A percentile compares a stretch with the other conserved stretches of the same genome.
Evolutionary conservation across 345 rosid genomes (phyloP).

Genomic region (Pseudoturritis turrita): DNA sequence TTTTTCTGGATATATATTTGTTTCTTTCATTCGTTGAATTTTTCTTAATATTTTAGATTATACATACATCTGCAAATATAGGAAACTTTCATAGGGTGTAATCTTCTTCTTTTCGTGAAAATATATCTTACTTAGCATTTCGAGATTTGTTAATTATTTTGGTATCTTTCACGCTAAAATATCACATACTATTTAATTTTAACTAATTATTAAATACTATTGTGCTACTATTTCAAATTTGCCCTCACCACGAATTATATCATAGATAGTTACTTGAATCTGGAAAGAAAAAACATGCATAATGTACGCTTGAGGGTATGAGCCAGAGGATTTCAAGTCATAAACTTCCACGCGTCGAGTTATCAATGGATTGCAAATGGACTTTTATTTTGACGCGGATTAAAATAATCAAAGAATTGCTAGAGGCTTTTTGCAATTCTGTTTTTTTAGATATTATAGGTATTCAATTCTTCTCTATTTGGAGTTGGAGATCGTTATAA

Average conservation of each 20-base stretch:
- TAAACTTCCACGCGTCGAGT: not conserved
- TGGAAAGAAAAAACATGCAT: not conserved
- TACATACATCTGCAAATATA: slow-evolving; percentile 13
- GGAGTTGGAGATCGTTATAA: no score
- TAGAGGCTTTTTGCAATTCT: no score
- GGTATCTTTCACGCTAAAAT: not conserved
- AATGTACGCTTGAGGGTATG: no score
- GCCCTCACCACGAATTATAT: not conserved
- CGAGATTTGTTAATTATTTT: not conserved
- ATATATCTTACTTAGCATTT: slow-evolving; percentile 8
- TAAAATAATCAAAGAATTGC: no score
- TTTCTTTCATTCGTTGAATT: slow-evolving; percentile 14
- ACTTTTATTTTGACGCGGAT: no score
- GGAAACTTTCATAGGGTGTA: slow-evolving; percentile 13
- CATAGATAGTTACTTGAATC: not conserved
- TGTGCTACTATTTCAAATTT: not conserved
- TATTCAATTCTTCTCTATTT: no score
- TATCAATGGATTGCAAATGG: not conserved
- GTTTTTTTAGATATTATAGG: no score
- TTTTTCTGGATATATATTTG: slow-evolving; percentile 14
- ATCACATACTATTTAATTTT: not conserved
- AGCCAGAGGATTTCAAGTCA: no score
- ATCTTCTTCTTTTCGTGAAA: not conserved
- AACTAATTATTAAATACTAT: not conserved
- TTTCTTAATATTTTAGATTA: slow-evolving; percentile 11